Evolutionary conservation across 257 asterid species (phyloP), one percentile per base, ranked within the genome.

Genomic region (Capsicum rhomboideum): DNA sequence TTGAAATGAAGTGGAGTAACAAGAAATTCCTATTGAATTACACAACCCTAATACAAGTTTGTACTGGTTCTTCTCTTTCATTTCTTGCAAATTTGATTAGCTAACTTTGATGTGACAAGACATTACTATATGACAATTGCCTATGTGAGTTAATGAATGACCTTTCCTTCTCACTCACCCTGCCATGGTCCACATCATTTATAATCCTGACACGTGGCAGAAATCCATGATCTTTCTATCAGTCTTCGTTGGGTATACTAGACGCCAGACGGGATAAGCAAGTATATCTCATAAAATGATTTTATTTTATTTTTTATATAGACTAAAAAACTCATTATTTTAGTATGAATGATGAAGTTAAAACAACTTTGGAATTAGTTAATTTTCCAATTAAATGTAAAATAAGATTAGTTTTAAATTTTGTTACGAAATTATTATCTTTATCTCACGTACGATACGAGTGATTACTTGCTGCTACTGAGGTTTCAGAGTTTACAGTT

Each of bases 51-150:
- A n/a, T 18, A 29, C 3, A n/a, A 42, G 42, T 28, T 71, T 71
- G 40, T 42, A 37, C 5, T 69, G 17, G 6, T 40, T 40, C 7
- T 56, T 56, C 26, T 8, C 12, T 40, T 10, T 23, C 4, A 49
- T 52, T 61, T n/a, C 9, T 6, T 10, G 0, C 53, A 67, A 58
- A 18, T 34, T 58, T 59, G 26, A 6, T 26, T 21, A 2, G n/a
- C 56, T 12, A n/a, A 44, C 6, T 12, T 44, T 88, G 94, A 91
- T 89, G 87, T 87, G 93, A 92, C 95, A 84, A 90, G 40, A 84
- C 92, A 85, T 29, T 82, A 87, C 18, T 5, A 77, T 82, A 13
- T 84, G 91, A 86, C 77, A n/a, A 42, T 42, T 71, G 11, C 20
- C 34, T n/a, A 23, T 72, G 56, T 72, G 80, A 74, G 40, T 23